Evolutionary conservation across 192 early-diverging fungal genomes (phyloP).

Genomic region (Entophlyctis helioformis): DNA sequence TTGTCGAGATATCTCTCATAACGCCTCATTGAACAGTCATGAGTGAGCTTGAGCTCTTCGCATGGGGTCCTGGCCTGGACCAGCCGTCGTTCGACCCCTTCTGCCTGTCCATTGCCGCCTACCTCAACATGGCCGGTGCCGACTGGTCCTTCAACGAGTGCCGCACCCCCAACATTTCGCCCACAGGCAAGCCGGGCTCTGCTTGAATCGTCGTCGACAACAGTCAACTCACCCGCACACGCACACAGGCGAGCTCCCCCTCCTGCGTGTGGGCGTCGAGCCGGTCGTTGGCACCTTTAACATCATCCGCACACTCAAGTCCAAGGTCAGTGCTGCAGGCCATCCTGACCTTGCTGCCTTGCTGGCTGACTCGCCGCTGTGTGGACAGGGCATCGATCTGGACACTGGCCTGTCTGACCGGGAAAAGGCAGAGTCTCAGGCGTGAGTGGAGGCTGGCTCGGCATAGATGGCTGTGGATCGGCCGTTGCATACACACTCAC

Average conservation of each 20-base stretch:
- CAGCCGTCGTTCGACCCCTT: slow-evolving; percentile 60
- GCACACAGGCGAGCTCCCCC: slow-evolving; percentile 53
- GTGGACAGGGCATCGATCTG: slow-evolving; percentile 24
- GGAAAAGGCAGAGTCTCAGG: slow-evolving; percentile 32
- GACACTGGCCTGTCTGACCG: slow-evolving; percentile 17
- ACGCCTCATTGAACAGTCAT: too few species aligned
- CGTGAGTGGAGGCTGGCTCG: slow-evolving; percentile 16
- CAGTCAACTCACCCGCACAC: too few species aligned
- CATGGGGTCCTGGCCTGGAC: slow-evolving; percentile 54
- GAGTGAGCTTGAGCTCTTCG: slow-evolving; percentile 44
- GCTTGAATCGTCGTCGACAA: too few species aligned
- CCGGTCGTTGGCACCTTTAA: slow-evolving; percentile 19
- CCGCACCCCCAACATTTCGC: slow-evolving; percentile 49
- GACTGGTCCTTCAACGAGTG: slow-evolving; percentile 46
- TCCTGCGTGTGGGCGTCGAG: slow-evolving; percentile 45
- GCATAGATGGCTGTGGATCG: too few species aligned
- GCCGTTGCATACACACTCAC: neutral
- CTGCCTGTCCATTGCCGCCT: slow-evolving; percentile 47
- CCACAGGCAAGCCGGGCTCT: slow-evolving; percentile 35
- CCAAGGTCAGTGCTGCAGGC: slow-evolving; percentile 11
- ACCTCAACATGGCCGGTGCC: slow-evolving; percentile 39
- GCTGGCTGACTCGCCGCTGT: too few species aligned
- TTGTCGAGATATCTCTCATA: too few species aligned
- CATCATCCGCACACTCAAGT: slow-evolving; percentile 22
- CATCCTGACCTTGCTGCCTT: too few species aligned